Base-by-base conservation (phyloP, 306 rosid genomes). In the Trifolium fragiferum region DNA sequence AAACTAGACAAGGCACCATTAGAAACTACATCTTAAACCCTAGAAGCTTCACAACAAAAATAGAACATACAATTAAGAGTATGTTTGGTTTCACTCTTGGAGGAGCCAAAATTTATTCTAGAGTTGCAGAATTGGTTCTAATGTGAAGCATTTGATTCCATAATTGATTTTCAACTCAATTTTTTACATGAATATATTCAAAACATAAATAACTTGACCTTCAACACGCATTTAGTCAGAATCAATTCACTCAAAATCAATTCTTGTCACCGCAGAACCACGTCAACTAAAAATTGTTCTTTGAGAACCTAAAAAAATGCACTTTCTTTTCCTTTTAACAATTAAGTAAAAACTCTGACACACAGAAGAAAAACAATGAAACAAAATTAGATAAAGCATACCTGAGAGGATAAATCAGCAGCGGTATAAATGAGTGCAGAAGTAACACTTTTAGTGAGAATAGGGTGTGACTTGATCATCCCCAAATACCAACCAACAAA, bases 401-500 rank as follows among this genome's bases (percentile, higher is more conserved):
- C 98, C 98, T 93, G 97, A 41, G 98, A 83, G 58, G 98, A 90
- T 59, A 93, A 82, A 82, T 90, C 95, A 63, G 98, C 91, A 46
- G 93, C 97, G 12, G 73, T 83, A 82, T 93, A 90, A 78, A 93
- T 90, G 23, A 90, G 82, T 41, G 86, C 86, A 9, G 95, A 85
- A 57, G 97, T 89, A 40, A 89, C 62, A 79, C 95, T 87, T 61
- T 93, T 93, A 8, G 98, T 92, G 51, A 90, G 80, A 73, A 92
- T 70, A 33, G 96, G 98, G 40, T 81, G 66, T 11, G 83, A 66
- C 80, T 86, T 86, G 30, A 92, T 69, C 94, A 87, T 79, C 72
- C 92, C 90, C 83, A 92, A 78, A 81, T 92, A 92, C 98, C 96
- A 92, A 64, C 86, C 89, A 19, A 92, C 83, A 75, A 92, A 55